Conservation (phyloP, 768 basidiomycete species). For the Leccinum aurantiacum region DNA sequence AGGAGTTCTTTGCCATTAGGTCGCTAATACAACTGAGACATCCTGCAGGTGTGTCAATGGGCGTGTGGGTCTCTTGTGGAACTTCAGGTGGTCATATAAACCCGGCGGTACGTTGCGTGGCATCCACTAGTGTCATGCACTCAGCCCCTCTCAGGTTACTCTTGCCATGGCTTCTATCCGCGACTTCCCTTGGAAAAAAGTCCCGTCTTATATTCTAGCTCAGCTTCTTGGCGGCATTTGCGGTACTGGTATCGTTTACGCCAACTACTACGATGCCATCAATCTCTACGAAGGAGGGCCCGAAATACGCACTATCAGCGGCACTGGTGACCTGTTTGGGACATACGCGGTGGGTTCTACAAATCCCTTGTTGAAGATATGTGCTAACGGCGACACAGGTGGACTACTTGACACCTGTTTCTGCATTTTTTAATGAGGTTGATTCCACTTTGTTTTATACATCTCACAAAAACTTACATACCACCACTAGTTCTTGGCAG, state of each 20-base stretch:
- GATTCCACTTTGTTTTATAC: background rate
- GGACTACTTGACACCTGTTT: conserved; percentile 43
- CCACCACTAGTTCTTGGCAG: conserved; percentile 48
- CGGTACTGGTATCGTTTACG: conserved; percentile 61
- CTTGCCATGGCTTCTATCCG: conserved; percentile 66
- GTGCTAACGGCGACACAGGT: conserved; percentile 28
- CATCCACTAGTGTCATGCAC: background rate
- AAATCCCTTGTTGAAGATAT: background rate
- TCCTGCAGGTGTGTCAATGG: conserved; percentile 51
- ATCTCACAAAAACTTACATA: background rate
- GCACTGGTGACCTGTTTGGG: conserved; percentile 57
- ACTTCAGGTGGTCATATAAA: conserved; percentile 78
- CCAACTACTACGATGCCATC: conserved; percentile 67
- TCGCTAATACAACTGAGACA: background rate
- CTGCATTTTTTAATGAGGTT: conserved; percentile 48
- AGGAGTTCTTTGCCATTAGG: background rate
- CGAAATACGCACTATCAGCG: conserved; percentile 53
- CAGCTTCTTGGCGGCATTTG: conserved; percentile 62
- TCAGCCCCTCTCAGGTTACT: conserved; percentile 52
- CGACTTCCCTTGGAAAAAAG: conserved; percentile 79
- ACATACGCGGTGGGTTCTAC: conserved; percentile 55
- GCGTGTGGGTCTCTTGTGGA: conserved; percentile 65
- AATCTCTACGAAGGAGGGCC: conserved; percentile 59
- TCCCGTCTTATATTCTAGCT: conserved; percentile 64
- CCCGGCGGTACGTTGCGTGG: conserved; percentile 50